Base-by-base conservation (phyloP, 208 protist genomes). In the Acanthamoeba royreba region DNA sequence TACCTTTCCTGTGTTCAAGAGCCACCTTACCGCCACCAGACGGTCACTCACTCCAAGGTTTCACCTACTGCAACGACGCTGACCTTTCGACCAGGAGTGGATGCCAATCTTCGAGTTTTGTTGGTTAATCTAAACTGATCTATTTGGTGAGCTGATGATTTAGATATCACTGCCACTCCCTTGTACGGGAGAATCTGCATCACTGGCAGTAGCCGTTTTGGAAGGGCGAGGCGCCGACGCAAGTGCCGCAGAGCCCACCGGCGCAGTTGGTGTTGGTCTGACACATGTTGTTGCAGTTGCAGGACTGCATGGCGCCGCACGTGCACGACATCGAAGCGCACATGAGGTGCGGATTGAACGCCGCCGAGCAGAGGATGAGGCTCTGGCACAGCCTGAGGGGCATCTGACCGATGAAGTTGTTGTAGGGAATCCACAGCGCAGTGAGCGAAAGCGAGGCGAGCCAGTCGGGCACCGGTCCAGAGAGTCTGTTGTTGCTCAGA, bases 231-330 rank as follows among this genome's bases (percentile, higher is more conserved):
- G 66, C 66, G 66, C 66, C 66, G 13, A 77, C 66, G 35, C 66
- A 77, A 0, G 9, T 28, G 66, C 35, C 43, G 66, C 66, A 77
- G 66, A 77, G 66, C 35, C n/a, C n/a, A n/a, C 66, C 66, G 22
- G n/a, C 43, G 66, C 66, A 77, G 13, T 77, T 7, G 66, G 11
- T 77, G 4, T 28, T n/a, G 22, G n/a, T 35, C 35, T 77, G 66
- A 38, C 66, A 77, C n/a, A 77, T 0, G 13, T 8, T 42, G 66
- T 77, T 77, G 66, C 66, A 77, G 66, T 77, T 77, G 66, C 66
- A 77, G 22, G 66, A 77, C 66, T 77, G 66, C 66, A 77, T 77
- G n/a, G 66, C 66, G 66, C 66, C 66, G 66, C 66, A 77, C 35
- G 66, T 77, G 66, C 66, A 77, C 35, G 9, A 11, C 66, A 77